Base-by-base conservation (phyloP, 805 yeast species). In the Metschnikowia lochheadii region DNA sequence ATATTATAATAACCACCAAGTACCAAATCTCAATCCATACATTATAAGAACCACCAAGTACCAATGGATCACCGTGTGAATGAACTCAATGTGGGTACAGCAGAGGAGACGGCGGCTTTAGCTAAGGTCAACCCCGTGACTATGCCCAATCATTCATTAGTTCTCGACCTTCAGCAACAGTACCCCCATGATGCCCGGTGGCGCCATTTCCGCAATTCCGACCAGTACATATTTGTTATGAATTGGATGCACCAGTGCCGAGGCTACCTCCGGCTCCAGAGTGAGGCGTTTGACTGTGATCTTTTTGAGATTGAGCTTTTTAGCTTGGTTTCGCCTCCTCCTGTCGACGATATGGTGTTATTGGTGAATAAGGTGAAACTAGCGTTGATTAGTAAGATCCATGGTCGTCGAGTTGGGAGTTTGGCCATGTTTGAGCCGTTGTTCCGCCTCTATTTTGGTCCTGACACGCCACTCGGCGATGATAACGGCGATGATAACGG, bases 301-400 rank as follows among this genome's bases (percentile, higher is more conserved):
- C 67, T 77, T 17, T 75, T 83, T 52, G 89, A 84, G 58, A 82
- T 82, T 57, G 89, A 84, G 56, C 65, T 84, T 13, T 67, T 82
- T 37, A 58, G 65, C 50, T 58, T 67, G 54, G 64, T 65, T 17
- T 39, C 54, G 42, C 73, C 73, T 17, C 66, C 66, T 10, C 73
- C 71, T 0, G 51, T 68, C 17, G 70, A 69, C 55, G 66, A 72
- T 48, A 50, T 63, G 61, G 55, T 65, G 14, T 52, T 72, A 42
- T 67, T 82, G 46, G 58, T 75, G 13, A 70, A 72, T 49, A 76
- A 69, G 51, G 67, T 82, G 33, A 74, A 79, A 47, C 53, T 65
- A 7, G 73, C 74, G 26, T 63, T 79, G 47, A 64, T 78, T 37
- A 66, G 72, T 37, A 63, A 64, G 33, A 61, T 79, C 23, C 75